phyloP scores from a whole-genome alignment of 805 yeast species.

The Myxozyma geophila region DNA sequence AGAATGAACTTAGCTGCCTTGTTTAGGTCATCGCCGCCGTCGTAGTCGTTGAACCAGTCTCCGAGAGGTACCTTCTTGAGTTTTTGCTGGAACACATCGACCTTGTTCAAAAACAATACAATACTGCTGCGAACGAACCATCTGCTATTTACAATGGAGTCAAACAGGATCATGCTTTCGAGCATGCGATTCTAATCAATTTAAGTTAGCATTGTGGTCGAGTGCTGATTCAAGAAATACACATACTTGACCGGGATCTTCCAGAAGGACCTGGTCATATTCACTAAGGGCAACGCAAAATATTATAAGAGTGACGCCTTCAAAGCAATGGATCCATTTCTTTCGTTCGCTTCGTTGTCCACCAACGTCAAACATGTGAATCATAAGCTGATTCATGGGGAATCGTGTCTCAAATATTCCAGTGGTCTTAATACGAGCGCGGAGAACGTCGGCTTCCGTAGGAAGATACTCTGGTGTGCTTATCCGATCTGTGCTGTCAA shows the following conservation, averaged over 20 bases:
- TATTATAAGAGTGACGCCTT: slow-evolving; percentile 84
- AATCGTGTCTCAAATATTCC: slow-evolving; percentile 87
- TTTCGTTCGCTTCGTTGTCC: slow-evolving; percentile 95
- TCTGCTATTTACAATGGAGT: slow-evolving; percentile 86
- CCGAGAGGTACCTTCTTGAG: slow-evolving; percentile 80
- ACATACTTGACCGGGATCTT: slow-evolving; percentile 60
- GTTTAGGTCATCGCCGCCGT: slow-evolving; percentile 78
- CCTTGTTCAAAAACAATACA: slow-evolving; percentile 84
- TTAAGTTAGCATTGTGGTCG: not conserved
- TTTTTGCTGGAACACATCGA: slow-evolving; percentile 87
- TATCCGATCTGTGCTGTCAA: slow-evolving; percentile 68
- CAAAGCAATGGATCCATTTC: slow-evolving; percentile 97
- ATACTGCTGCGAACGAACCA: slow-evolving; percentile 91
- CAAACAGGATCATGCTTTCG: slow-evolving; percentile 82
- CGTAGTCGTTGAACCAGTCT: slow-evolving; percentile 82
- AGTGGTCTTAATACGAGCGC: slow-evolving; percentile 89
- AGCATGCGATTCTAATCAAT: slow-evolving; percentile 65
- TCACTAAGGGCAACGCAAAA: slow-evolving; percentile 91
- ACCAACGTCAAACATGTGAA: slow-evolving; percentile 83
- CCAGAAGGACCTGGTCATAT: slow-evolving; percentile 84
- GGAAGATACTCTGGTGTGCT: slow-evolving; percentile 68
- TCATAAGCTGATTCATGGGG: slow-evolving; percentile 67
- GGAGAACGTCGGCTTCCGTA: slow-evolving; percentile 71
- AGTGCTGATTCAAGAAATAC: not conserved
- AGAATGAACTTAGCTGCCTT: slow-evolving; percentile 90